These are phyloP conservation scores for Orychophragmus violaceus DNA, from an alignment of 345 rosid genomes.

Conservation along the genomic window DNA sequence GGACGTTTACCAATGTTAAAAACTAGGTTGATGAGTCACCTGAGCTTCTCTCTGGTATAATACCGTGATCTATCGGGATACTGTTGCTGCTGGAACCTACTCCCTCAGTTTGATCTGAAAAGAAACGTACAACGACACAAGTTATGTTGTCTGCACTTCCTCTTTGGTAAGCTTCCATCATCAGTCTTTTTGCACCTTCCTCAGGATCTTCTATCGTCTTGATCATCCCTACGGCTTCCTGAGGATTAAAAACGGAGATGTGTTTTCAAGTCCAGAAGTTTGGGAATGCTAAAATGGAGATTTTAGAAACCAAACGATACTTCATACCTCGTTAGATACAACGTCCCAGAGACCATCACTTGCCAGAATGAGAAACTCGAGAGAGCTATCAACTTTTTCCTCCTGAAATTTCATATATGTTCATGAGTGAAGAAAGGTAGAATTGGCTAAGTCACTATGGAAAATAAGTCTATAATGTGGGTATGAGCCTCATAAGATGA, in stretches of 20 bases:
- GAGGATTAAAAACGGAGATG: not conserved
- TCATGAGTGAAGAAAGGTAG: not conserved
- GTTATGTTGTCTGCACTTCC: constrained; percentile 98
- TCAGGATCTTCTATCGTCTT: constrained; percentile 76
- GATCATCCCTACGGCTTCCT: constrained; percentile 92
- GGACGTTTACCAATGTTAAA: not conserved
- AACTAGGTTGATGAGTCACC: constrained; percentile 25
- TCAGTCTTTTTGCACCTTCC: constrained; percentile 74
- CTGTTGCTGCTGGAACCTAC: constrained; percentile 28
- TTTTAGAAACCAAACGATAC: not conserved
- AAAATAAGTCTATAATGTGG: not conserved
- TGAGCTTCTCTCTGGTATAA: not conserved
- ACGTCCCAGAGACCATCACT: constrained; percentile 99
- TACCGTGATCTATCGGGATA: constrained; percentile 15
- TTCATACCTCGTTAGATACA: constrained; percentile 79
- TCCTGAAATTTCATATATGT: constrained; percentile 51
- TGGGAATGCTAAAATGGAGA: not conserved
- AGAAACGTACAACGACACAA: constrained; percentile 85
- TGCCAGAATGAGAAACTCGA: constrained; percentile 97
- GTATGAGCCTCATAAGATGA: not conserved
- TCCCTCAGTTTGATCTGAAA: constrained; percentile 32
- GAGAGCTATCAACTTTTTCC: constrained; percentile 82
- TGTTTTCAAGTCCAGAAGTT: constrained; percentile 2
- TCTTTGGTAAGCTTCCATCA: constrained; percentile 90
- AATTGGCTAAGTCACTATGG: not conserved